Conservation (phyloP, 352 stramenopile species). For the Plasmopara viticola region DNA sequence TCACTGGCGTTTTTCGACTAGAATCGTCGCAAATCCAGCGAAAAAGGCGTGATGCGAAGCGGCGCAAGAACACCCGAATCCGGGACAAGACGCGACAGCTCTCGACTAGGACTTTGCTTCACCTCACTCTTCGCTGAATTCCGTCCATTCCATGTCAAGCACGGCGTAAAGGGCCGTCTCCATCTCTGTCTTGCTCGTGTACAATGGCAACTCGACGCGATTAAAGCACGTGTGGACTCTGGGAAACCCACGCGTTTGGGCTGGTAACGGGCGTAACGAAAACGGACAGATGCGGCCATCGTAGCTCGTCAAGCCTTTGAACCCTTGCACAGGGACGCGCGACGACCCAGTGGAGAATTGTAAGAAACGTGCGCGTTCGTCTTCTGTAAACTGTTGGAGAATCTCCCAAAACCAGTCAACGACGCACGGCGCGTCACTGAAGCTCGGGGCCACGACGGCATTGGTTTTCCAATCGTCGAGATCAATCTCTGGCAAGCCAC, state of each 20-base stretch:
- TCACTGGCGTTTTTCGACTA: constrained; percentile 10
- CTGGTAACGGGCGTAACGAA: constrained; percentile 44
- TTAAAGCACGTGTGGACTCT: constrained; percentile 85
- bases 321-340: constrained; percentile 80
- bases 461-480: constrained; percentile 84
- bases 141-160: constrained; percentile 94
- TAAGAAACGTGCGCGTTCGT: constrained; percentile 75
- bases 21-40: not conserved
- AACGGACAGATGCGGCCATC: constrained; percentile 79
- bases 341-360: constrained; percentile 85
- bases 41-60: not conserved
- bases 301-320: constrained; percentile 76
- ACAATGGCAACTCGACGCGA: constrained; percentile 73
- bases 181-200: constrained; percentile 84
- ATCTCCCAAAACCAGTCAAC: constrained; percentile 79
- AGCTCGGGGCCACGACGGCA: constrained; percentile 50
- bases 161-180: constrained; percentile 92
- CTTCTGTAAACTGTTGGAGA: constrained; percentile 43
- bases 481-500: constrained; percentile 82
- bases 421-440: constrained; percentile 37
- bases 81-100: constrained; percentile 10
- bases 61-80: not conserved
- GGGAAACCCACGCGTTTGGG: constrained; percentile 61
- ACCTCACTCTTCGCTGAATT: constrained; percentile 85
- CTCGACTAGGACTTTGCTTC: not conserved